phyloP scores from a whole-genome alignment of 345 rosid genomes.

The Populus alba region DNA sequence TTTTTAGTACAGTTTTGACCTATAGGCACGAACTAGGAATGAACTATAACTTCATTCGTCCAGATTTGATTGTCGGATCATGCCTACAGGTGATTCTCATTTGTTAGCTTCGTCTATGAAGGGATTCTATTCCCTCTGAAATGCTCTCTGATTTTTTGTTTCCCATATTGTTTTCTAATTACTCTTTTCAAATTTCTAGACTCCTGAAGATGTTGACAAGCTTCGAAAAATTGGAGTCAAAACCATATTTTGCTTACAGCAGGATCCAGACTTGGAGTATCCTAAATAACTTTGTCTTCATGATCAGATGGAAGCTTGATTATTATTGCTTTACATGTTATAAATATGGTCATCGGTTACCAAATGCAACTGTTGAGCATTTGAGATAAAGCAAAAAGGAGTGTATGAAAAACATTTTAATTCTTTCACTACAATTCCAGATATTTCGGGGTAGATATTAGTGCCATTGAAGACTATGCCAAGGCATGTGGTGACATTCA shows the following conservation, averaged over 20 bases:
- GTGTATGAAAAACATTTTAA: not conserved
- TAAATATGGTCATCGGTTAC: not conserved
- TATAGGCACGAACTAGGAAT: constrained; percentile 93
- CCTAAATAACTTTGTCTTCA: constrained; percentile 27
- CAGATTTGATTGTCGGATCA: constrained; percentile 92
- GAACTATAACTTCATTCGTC: constrained; percentile 79
- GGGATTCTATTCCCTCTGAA: not conserved
- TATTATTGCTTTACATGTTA: not conserved
- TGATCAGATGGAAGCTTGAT: not conserved
- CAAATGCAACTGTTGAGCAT: not conserved
- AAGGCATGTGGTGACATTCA: constrained; percentile 50
- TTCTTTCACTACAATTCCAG: constrained; percentile 56
- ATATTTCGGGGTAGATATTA: constrained; percentile 88
- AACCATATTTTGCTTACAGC: constrained; percentile 92
- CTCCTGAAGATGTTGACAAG: constrained; percentile 82
- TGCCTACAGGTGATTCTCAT: constrained; percentile 74
- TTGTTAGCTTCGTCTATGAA: constrained; percentile 9
- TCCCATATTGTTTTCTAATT: constrained; percentile 3
- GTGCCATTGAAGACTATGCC: constrained; percentile 70
- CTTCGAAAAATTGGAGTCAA: constrained; percentile 79
- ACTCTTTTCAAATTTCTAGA: constrained; percentile 39
- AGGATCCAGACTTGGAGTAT: constrained; percentile 95
- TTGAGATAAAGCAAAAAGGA: not conserved
- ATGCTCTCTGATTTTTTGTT: not conserved
- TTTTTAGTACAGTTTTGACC: constrained; percentile 65